Conservation (phyloP, 495 filamentous ascomycete species). For the Parathielavia hyrcaniae region DNA sequence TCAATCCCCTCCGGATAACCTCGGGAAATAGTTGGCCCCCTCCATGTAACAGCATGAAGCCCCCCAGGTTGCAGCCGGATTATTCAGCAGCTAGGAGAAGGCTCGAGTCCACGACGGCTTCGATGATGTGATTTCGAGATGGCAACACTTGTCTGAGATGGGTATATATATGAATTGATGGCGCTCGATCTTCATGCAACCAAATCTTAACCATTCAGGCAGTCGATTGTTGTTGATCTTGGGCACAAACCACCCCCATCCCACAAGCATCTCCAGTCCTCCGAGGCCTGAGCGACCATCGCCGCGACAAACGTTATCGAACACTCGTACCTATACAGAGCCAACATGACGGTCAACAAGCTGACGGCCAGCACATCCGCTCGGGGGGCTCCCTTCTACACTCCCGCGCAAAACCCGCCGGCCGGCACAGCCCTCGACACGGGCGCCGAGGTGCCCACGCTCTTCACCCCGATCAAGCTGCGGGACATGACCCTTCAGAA, state of each 20-base stretch:
- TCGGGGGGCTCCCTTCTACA: constrained; percentile 49
- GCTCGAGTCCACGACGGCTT: not conserved
- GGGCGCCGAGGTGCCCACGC: constrained; percentile 48
- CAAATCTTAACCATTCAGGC: not conserved
- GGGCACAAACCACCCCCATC: too few relatives aligned
- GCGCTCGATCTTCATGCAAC: not conserved
- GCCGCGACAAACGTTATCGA: too few relatives aligned
- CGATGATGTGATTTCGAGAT: not conserved
- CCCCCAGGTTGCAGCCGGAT: not conserved
- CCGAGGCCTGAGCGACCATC: too few relatives aligned
- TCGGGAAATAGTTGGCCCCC: not conserved
- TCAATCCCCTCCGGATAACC: not conserved
- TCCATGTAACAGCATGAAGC: not conserved
- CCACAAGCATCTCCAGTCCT: too few relatives aligned
- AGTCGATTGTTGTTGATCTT: too few relatives aligned
- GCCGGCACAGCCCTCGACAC: constrained; percentile 46
- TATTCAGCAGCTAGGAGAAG: not conserved
- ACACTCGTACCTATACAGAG: not conserved
- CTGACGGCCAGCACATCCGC: constrained; percentile 16
- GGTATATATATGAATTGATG: not conserved
- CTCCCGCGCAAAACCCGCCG: constrained; percentile 50
- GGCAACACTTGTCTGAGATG: not conserved
- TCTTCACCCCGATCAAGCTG: constrained; percentile 61
- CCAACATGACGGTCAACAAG: constrained; percentile 17
- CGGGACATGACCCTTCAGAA: constrained; percentile 66